Evolutionary conservation across 2,329 filamentous ascomycete genomes (phyloP), one percentile per base, ranked within the genome.

Genomic region (Taxawa tesnikishii): DNA sequence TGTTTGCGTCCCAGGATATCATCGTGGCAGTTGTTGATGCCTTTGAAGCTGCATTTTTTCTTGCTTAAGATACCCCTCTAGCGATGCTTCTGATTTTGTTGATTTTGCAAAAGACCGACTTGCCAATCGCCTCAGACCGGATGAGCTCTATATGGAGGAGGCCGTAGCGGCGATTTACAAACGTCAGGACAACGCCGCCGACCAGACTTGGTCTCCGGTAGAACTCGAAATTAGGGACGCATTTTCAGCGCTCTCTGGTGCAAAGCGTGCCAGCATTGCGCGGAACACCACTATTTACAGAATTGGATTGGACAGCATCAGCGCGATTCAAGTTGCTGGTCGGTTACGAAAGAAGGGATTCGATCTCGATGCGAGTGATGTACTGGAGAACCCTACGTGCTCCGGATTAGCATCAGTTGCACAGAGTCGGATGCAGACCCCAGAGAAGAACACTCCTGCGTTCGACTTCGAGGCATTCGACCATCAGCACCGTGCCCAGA

Each of bases 301-400:
- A 36, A 70, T 94, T n/a, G 88, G 88, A 0, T 61, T 94, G 3
- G 87, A 94, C 54, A 94, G 87, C 50, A 90, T 96, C 46, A 87
- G 80, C 38, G 82, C 84, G 1, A 67, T 73, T 11, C 85, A 94
- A 47, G 64, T 94, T 7, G 82, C 84, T 1, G 67, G 73, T 2
- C 59, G 67, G 15, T 60, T 94, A 11, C 73, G 79, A 12, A 68
- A 65, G 24, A 46, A 66, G 12, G 75, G 75, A 0, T 59, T 75
- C 24, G 47, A 52, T 1, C 55, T 85, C 0, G 73, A 74, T 2
- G 75, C 81, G 0, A 70, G 74, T 2, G 82, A 93, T 50, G 74
- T 94, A 10, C 68, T 94, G 33, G 75, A 81, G 33, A 44, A 56
- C 33, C 49, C 43, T 5, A 57, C 43, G 10, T 58, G 53, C 23